phyloP scores from a whole-genome alignment of 2,329 filamentous ascomycete species.

The Arthrobotrys pseudoclavata region DNA sequence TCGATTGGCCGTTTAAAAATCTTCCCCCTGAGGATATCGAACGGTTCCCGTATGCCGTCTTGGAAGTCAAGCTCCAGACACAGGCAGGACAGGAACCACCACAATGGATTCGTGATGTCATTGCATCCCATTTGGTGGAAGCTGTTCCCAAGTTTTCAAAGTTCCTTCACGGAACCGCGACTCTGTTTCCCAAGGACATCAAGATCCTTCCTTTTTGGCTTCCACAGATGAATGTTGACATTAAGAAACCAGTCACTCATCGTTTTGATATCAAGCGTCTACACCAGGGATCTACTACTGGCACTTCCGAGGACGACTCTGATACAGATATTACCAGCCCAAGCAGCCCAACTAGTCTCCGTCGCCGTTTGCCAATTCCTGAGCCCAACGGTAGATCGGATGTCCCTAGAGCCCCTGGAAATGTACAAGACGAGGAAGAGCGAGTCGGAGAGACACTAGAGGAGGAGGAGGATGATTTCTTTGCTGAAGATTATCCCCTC shows the following conservation, averaged over 20 bases:
- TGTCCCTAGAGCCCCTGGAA: slow-evolving; percentile 13
- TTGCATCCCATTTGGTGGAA: slow-evolving; percentile 92
- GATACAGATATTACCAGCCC: slow-evolving; percentile 73
- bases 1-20: slow-evolving; percentile 94
- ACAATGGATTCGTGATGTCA: slow-evolving; percentile 95
- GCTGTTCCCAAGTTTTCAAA: slow-evolving; percentile 99
- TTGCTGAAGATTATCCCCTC: slow-evolving; percentile 49
- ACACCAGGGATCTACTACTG: slow-evolving; percentile 79
- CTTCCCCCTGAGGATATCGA: slow-evolving; percentile 86
- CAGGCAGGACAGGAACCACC: slow-evolving; percentile 94
- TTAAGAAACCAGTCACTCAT: slow-evolving; percentile 89
- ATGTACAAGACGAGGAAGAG: slow-evolving; percentile 65
- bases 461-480: slow-evolving; percentile 53
- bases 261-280: slow-evolving; percentile 91
- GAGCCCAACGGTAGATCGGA: slow-evolving; percentile 15
- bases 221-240: slow-evolving; percentile 98
- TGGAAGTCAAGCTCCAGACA: slow-evolving; percentile 98
- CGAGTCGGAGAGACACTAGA: slow-evolving; percentile 35
- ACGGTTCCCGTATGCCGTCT: slow-evolving; percentile 92
- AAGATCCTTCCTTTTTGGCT: slow-evolving; percentile 95
- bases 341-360: slow-evolving; percentile 29
- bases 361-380: slow-evolving; percentile 36
- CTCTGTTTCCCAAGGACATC: slow-evolving; percentile 87
- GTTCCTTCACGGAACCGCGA: slow-evolving; percentile 95
- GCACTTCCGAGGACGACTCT: slow-evolving; percentile 81